Evolutionary conservation across 805 yeast genomes (phyloP).

Genomic region (Wickerhamomyces rabaulensis): DNA sequence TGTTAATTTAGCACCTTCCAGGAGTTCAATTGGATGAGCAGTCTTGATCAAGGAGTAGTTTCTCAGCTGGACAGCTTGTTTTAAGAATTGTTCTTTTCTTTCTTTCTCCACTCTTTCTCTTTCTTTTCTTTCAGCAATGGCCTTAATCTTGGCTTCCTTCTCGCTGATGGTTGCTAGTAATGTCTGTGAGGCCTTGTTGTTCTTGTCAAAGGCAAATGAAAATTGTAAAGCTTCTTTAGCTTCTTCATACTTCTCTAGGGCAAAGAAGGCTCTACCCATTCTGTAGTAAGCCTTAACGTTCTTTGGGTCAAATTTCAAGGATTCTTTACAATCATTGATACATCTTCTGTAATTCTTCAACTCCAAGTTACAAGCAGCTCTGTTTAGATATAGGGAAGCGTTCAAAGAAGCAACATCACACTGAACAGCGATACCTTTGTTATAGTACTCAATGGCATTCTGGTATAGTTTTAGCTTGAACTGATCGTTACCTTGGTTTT

Average conservation of each 20-base stretch:
- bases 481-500: constrained; percentile 88
- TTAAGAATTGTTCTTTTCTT: constrained; percentile 38
- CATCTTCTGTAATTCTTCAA: constrained; percentile 79
- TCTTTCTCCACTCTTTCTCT: constrained; percentile 32
- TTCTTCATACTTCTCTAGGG: constrained; percentile 65
- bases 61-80: constrained; percentile 58
- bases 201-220: constrained; percentile 57
- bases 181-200: constrained; percentile 49
- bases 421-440: constrained; percentile 70
- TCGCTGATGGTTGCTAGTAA: constrained; percentile 37
- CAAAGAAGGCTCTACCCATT: constrained; percentile 74
- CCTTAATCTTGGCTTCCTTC: constrained; percentile 29
- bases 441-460: constrained; percentile 74
- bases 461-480: constrained; percentile 66
- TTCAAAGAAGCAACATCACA: constrained; percentile 52
- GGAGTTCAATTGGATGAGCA: constrained; percentile 48
- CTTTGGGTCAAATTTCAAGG: constrained; percentile 57
- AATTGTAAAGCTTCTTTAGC: constrained; percentile 61
- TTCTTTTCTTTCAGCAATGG: constrained; percentile 28
- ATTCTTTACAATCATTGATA: constrained; percentile 78
- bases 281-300: constrained; percentile 83
- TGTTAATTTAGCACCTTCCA: constrained; percentile 47
- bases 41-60: constrained; percentile 47
- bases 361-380: constrained; percentile 91
- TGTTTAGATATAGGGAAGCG: constrained; percentile 64